Evolutionary conservation across 768 basidiomycete species (phyloP).

Genomic region (Auriscalpium vulgare): DNA sequence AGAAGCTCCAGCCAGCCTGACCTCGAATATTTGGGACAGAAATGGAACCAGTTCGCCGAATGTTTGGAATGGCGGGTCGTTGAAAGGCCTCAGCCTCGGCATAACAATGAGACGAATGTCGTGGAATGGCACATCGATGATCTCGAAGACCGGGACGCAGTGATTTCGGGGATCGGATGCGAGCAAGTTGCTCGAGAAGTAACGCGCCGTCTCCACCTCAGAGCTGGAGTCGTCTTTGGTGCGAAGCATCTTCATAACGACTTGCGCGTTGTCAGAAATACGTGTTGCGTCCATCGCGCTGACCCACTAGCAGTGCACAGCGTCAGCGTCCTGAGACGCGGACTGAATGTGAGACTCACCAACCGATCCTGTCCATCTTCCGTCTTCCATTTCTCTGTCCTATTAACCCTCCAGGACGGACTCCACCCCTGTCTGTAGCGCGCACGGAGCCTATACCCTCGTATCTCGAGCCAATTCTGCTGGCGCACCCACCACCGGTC

Average conservation of each 20-base stretch:
- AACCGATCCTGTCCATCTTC: too few species aligned
- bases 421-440: too few species aligned
- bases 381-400: too few species aligned
- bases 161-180: constrained; percentile 20
- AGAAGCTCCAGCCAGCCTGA: background rate
- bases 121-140: constrained; percentile 8
- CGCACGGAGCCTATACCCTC: too few species aligned
- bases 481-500: too few species aligned
- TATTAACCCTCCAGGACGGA: too few species aligned
- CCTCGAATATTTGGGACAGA: constrained; percentile 27
- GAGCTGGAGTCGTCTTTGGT: too few species aligned
- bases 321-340: too few species aligned
- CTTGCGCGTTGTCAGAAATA: background rate
- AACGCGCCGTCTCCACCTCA: background rate
- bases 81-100: constrained; percentile 21
- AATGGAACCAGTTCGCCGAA: constrained; percentile 27
- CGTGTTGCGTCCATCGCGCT: background rate
- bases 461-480: too few species aligned
- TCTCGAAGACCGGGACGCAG: constrained; percentile 17
- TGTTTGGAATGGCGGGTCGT: constrained; percentile 23
- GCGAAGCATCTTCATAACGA: background rate
- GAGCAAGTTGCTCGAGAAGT: constrained; percentile 9
- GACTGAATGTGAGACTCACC: too few species aligned
- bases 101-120: constrained; percentile 22
- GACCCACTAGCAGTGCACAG: too few species aligned